Base-by-base conservation (phyloP, 2,329 filamentous ascomycete genomes). In the Rhinocladiella similis region DNA sequence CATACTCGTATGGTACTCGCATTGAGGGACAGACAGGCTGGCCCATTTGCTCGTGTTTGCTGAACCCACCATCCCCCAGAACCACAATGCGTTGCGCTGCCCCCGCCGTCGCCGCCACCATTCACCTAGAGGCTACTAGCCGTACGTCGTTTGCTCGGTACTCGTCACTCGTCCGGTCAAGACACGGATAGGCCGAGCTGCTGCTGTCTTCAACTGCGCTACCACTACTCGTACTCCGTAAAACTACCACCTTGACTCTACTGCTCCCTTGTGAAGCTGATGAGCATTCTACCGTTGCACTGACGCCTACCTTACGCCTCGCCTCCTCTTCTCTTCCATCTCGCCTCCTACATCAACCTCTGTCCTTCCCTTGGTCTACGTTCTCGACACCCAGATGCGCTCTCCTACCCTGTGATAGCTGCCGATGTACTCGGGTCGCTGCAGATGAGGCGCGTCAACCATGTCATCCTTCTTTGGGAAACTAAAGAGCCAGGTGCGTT, bases 381-480 rank as follows among this genome's bases (percentile, higher is more conserved):
- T 12, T 53, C 10, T 39, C 25, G 20, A 16, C 14, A n/a, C 14
- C 20, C 27, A 36, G 43, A 57, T 62, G 56, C 53, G 41, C 33
- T 51, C 48, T n/a, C 19, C 56, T 48, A 27, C 50, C 46, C 42
- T 50, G 36, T 53, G 42, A 55, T 27, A 46, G 53, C 51, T 47
- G 54, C 57, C 50, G 20, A 57, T 62, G 56, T 55, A 27, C 52
- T 59, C 62, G 63, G 63, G 55, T 52, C 54, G 50, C 54, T 56
- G 61, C 63, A 64, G 61, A 64, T 64, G 60, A 62, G 53, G 62
- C 57, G 53, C 54, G 29, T 60, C 45, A 20, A 63, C 39, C 64
- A 82, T 82, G 79, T 75, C 75, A 65, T 77, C 75, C 43, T 81
- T 82, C 75, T 81, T 82, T 69, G 75, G 77, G 60, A 76, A 79